phyloP scores from a whole-genome alignment of 148 eudicot species.

The Bassia scoparia region DNA sequence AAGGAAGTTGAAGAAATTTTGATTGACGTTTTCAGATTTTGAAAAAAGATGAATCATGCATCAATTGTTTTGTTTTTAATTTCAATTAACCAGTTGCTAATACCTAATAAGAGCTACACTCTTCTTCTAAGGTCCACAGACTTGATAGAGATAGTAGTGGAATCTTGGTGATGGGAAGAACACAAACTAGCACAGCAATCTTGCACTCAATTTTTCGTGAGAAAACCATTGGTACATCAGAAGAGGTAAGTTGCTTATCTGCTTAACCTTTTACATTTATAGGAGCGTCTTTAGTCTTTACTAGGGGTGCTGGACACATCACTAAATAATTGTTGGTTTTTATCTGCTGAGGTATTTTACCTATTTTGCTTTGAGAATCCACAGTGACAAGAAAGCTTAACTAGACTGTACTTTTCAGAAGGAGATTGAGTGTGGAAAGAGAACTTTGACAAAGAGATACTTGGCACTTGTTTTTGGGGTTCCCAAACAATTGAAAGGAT shows the following conservation, averaged over 20 bases:
- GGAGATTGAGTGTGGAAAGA: slow-evolving; percentile 42
- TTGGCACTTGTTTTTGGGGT: slow-evolving; percentile 93
- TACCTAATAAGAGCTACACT: slow-evolving; percentile 17
- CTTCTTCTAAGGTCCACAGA: slow-evolving; percentile 76
- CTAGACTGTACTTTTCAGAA: slow-evolving; percentile 21
- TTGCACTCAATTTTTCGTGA: slow-evolving; percentile 93
- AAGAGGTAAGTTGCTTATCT: slow-evolving; percentile 48
- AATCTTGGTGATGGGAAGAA: slow-evolving; percentile 92
- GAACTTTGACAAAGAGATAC: slow-evolving; percentile 68
- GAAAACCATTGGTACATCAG: slow-evolving; percentile 65
- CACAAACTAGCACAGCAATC: slow-evolving; percentile 67
- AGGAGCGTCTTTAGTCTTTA: neutral
- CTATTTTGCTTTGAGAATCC: neutral
- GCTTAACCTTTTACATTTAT: slow-evolving; percentile 2
- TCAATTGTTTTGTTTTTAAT: neutral
- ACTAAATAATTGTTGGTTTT: neutral
- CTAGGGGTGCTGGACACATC: neutral
- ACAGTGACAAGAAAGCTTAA: neutral
- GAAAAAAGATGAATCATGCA: neutral
- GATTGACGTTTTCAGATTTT: neutral
- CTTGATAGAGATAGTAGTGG: slow-evolving; percentile 98
- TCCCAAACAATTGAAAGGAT: slow-evolving; percentile 60
- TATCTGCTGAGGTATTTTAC: neutral
- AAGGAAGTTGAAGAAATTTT: too few species aligned
- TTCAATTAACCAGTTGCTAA: neutral